Evolutionary conservation across 2,329 filamentous ascomycete genomes (phyloP), one percentile per base, ranked within the genome.

Genomic region (Ceratocystis eucalypticola): DNA sequence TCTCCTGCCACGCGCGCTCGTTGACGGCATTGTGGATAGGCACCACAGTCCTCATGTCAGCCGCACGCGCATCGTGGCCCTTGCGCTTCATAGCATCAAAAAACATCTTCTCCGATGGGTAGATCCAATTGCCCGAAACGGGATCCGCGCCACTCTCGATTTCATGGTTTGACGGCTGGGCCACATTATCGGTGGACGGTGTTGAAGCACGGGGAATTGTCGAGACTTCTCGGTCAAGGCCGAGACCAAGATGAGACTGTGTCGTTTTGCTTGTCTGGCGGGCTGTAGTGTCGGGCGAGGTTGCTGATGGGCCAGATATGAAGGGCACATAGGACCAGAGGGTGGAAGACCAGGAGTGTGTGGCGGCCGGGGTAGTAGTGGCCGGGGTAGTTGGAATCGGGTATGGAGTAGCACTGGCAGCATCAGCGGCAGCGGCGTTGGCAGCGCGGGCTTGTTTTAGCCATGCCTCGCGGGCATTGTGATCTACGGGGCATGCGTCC

Each of bases 11-110:
- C 0, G 94, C 94, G 53, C 90, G 82, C 82, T 99, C 94, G 76
- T 99, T 99, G 69, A 99, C 94, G 57, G 94, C 94, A 74, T 99
- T 99, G 78, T 99, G 94, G 72, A 97, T 97, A 2, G 91, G 94
- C 65, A 97, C 92, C 44, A 97, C 92, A 44, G 89, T 89, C 72
- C 84, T 87, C 87, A 96, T 96, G 76, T 96, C 91, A 5, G 81
- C 79, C 0, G 83, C 84, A 15, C 80, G 78, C 37, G 83, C 86
- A 68, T 86, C 84, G 78, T 91, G 87, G 55, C 87, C 88, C 76
- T 99, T 99, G 74, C 93, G 87, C 79, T 88, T 85, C 85, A 99
- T 93, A 57, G 94, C 94, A 61, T 96, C 89, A 78, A 97, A 97
- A 80, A 99, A 99, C 86, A 96, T 96, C 73, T 89, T 88, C 75